Percentiles rank a stretch among this genome's conserved stretches.
Conservation (phyloP, 176 grass and related monocot species). For the Juncus inflexus region DNA sequence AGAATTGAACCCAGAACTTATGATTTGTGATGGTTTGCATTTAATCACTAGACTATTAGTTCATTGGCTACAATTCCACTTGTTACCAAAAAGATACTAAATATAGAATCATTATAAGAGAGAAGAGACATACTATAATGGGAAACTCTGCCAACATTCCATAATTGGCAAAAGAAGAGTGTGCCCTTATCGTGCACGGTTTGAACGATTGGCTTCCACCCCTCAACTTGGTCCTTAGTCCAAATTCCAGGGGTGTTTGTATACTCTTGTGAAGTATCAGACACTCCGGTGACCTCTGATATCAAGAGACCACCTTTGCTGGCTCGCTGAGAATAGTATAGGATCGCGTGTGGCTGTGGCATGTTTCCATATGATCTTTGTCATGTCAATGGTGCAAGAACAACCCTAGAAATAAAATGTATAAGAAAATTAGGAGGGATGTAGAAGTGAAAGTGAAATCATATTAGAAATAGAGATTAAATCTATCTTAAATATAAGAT, state of each 20-base stretch:
- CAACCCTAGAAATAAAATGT: constrained; percentile 28
- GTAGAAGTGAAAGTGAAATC: neutral
- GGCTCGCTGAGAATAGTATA: constrained; percentile 44
- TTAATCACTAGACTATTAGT: too few species aligned
- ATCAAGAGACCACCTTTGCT: constrained; percentile 18
- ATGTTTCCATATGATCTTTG: constrained; percentile 34
- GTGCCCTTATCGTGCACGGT: constrained; percentile 11
- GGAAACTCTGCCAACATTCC: constrained; percentile 45
- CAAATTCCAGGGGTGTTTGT: constrained; percentile 38
- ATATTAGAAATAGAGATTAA: neutral
- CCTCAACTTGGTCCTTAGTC: constrained; percentile 37
- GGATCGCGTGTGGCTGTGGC: constrained; percentile 37
- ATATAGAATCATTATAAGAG: too few species aligned
- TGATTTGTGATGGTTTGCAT: too few species aligned
- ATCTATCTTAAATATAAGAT: too few species aligned
- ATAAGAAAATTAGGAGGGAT: neutral
- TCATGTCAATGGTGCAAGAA: constrained; percentile 33
- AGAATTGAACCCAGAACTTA: too few species aligned
- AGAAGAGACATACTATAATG: constrained; percentile 24
- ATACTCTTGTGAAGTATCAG: neutral
- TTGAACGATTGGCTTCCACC: constrained; percentile 42
- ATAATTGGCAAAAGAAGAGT: neutral
- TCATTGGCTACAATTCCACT: too few species aligned
- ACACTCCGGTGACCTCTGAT: constrained; percentile 42
- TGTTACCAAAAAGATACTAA: too few species aligned